Percentiles rank a stretch among this genome's conserved stretches.
Conservation (phyloP, 345 rosid genomes). For the Syzygium aqueum region DNA sequence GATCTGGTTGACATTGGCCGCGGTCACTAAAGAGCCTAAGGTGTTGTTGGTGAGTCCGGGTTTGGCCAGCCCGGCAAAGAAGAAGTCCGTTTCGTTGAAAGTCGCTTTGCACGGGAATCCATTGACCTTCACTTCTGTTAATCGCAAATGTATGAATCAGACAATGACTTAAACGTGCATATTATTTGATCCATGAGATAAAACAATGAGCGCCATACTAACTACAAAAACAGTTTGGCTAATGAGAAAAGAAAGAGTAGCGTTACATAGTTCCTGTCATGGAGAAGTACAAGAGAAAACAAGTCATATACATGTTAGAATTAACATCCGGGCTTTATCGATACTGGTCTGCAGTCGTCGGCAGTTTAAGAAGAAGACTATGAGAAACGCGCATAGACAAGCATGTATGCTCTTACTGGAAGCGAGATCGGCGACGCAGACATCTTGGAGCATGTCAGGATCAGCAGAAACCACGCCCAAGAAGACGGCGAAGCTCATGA, state of each 20-base stretch:
- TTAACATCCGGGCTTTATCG: neutral
- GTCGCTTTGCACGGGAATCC: constrained; percentile 46
- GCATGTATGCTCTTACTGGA: constrained; percentile 1
- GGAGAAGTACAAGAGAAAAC: neutral
- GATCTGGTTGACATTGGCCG: constrained; percentile 32
- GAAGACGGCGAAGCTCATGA: neutral
- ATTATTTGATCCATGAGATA: neutral
- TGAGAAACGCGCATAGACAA: neutral
- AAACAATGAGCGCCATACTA: neutral
- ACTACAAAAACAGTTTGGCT: neutral
- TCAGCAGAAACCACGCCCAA: constrained; percentile 33
- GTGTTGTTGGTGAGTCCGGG: constrained; percentile 45
- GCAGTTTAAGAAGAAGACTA: neutral
- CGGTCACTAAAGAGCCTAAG: constrained; percentile 31
- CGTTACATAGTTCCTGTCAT: neutral
- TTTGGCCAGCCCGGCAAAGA: constrained; percentile 25
- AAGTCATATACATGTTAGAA: neutral
- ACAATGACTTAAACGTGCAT: neutral
- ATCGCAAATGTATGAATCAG: neutral
- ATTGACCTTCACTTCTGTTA: constrained; percentile 38
- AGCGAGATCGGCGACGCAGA: constrained; percentile 68
- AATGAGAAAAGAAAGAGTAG: neutral
- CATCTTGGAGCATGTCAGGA: constrained; percentile 65
- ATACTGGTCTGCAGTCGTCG: neutral
- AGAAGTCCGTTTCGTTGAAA: constrained; percentile 33